Evolutionary conservation across 2,329 filamentous ascomycete species (phyloP), one percentile per base, ranked within the genome.

Genomic region (Alternaria alternata): DNA sequence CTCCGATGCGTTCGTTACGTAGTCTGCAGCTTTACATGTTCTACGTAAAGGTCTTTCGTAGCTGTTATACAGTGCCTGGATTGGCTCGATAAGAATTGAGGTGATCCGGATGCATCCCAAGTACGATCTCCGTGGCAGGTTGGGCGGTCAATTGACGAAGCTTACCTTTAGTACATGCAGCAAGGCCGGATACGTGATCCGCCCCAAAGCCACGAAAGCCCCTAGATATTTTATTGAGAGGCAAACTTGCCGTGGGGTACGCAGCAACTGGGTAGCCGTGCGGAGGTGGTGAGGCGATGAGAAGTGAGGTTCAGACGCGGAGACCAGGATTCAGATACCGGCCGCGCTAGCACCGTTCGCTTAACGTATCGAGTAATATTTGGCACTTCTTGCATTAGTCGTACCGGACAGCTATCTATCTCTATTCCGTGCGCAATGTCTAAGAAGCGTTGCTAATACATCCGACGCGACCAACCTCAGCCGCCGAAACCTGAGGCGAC

Each of bases 1-100:
- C 64, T 60, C 61, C 61, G 65, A 52, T 67, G 68, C 64, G 66
- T 47, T 51, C 61, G 61, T 68, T 65, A 69, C 70, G 64, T 68
- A 68, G 22, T 65, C 56, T 61, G 61, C 59, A 70, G 63, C 61
- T 44, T 54, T 61, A 32, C n/a, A 18, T 11, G 54, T 46, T 51
- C 52, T 38, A 57, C 54, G 62, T 65, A 67, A 69, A 53, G 22
- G 46, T 20, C 56, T 64, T 65, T 56, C 56, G 56, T 55, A 63
- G 55, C 41, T 38, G 14, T 30, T 48, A 7, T 48, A 30, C 53
- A 48, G 43, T 30, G 32, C 48, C 32, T 59, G n/a, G 55, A 48
- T 34, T 62, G 54, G 48, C 62, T 59, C 49, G 59, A 62, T 68
- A 64, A 55, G 58, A 43, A 8, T 42, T 47, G 36, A 39, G 18